Percentiles rank a stretch among this genome's conserved stretches.
These are phyloP conservation scores for Colletotrichum incanum DNA, from an alignment of 2,329 filamentous ascomycete species.

Conservation along the genomic window DNA sequence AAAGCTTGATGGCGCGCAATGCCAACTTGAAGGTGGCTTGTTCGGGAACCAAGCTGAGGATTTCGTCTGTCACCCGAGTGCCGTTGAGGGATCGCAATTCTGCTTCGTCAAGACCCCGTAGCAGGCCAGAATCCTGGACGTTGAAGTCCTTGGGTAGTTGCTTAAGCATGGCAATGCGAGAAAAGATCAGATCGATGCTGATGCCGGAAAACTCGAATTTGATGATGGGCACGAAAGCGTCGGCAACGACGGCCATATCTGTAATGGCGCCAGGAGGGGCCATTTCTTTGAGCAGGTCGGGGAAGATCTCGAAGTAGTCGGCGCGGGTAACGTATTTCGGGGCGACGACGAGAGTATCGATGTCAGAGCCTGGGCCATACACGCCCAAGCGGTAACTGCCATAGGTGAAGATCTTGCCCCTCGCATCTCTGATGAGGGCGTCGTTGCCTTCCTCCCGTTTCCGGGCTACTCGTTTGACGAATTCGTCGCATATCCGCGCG, in stretches of 20 bases:
- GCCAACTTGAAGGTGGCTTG: constrained; percentile 91
- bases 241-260: constrained; percentile 87
- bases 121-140: constrained; percentile 85
- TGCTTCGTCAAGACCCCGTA: constrained; percentile 88
- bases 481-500: constrained; percentile 86
- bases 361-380: constrained; percentile 95
- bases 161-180: constrained; percentile 78
- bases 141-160: constrained; percentile 81
- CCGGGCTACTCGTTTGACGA: constrained; percentile 85
- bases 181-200: constrained; percentile 95
- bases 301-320: constrained; percentile 94
- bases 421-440: constrained; percentile 84
- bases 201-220: constrained; percentile 94
- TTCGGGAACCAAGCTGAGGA: constrained; percentile 90
- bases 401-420: constrained; percentile 95
- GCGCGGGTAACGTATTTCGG: constrained; percentile 90
- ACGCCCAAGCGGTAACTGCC: constrained; percentile 96
- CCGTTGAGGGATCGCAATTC: constrained; percentile 94
- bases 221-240: constrained; percentile 96
- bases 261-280: constrained; percentile 84
- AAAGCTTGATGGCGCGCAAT: constrained; percentile 93
- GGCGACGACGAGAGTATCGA: constrained; percentile 94
- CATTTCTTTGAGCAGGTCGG: constrained; percentile 83
- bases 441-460: constrained; percentile 81
- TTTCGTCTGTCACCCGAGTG: constrained; percentile 94